These are phyloP conservation scores for Boletellus dicymbophilus DNA, from an alignment of 1,284 basidiomycete genomes.

Conservation along the genomic window DNA sequence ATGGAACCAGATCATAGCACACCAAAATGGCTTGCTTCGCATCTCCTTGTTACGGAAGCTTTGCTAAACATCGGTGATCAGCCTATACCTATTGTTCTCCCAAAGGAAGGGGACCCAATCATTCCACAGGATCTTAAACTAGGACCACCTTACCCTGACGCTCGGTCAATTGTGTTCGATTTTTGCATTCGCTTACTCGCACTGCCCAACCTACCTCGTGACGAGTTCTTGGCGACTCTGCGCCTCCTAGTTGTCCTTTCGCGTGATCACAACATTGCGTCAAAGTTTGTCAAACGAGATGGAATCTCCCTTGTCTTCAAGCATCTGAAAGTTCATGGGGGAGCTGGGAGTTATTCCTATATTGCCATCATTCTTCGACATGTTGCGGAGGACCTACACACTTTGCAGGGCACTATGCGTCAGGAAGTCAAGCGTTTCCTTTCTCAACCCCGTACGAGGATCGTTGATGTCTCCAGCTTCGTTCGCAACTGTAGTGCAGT, in stretches of 20 bases:
- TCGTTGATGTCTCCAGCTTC: constrained; percentile 74
- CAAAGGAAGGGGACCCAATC: constrained; percentile 70
- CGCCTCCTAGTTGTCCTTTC: constrained; percentile 84
- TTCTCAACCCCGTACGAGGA: constrained; percentile 65
- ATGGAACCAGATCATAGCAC: constrained; percentile 50
- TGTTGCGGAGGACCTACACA: constrained; percentile 77
- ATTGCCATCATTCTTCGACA: constrained; percentile 90
- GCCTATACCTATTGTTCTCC: constrained; percentile 59
- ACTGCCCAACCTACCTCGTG: constrained; percentile 63
- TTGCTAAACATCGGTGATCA: constrained; percentile 78
- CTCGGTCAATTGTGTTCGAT: constrained; percentile 71
- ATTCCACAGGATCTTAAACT: constrained; percentile 48
- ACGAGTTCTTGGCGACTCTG: constrained; percentile 79
- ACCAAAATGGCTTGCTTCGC: constrained; percentile 85
- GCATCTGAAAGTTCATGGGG: constrained; percentile 59
- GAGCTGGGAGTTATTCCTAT: constrained; percentile 78
- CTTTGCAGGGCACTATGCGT: constrained; percentile 75
- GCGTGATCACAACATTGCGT: constrained; percentile 61
- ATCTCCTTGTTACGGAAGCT: constrained; percentile 82
- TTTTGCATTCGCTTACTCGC: constrained; percentile 70
- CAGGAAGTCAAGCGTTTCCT: constrained; percentile 83
- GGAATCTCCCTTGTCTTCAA: constrained; percentile 70
- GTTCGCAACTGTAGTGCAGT: constrained; percentile 80
- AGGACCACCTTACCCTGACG: constrained; percentile 63
- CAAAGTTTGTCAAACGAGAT: constrained; percentile 63